These are phyloP conservation scores for Scutellaria barbata DNA, from an alignment of 257 asterid species.

Conservation along the genomic window DNA sequence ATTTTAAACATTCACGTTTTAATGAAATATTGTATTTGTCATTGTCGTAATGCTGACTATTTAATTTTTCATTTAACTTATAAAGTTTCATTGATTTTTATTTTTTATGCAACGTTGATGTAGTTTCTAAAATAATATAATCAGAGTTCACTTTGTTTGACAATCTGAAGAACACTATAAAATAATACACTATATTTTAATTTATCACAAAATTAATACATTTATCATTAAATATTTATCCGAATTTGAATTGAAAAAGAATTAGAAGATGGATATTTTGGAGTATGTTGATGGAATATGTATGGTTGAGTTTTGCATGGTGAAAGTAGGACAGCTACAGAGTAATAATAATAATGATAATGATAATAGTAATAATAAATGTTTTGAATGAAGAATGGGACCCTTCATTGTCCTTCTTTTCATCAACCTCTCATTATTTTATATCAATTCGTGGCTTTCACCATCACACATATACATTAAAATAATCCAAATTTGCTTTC, in stretches of 20 bases:
- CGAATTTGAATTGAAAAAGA: too few relatives aligned
- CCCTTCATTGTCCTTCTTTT: slow-evolving; percentile 29
- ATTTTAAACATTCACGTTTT: too few relatives aligned
- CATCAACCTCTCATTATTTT: slow-evolving; percentile 3
- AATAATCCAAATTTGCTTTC: slow-evolving; percentile 23
- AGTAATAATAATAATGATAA: neutral
- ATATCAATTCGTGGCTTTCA: slow-evolving; percentile 16
- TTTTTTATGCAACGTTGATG: neutral
- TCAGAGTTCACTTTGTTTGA: too few relatives aligned
- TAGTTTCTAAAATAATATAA: neutral
- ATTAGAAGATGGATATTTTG: slow-evolving; percentile 14
- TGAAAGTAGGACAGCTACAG: slow-evolving; percentile 33
- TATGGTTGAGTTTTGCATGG: slow-evolving; percentile 31
- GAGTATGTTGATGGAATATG: slow-evolving; percentile 31
- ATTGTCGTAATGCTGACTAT: neutral
- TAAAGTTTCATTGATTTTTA: neutral
- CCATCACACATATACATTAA: slow-evolving; percentile 19
- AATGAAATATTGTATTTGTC: neutral
- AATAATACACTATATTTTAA: too few relatives aligned
- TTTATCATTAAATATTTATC: neutral
- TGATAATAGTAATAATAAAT: slow-evolving; percentile 24
- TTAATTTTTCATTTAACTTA: neutral
- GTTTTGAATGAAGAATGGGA: slow-evolving; percentile 20
- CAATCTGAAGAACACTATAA: too few relatives aligned
- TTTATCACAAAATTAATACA: too few relatives aligned